These are phyloP conservation scores for Vitis hybrid DNA, from an alignment of 177 flowering plant genomes.

Conservation along the genomic window DNA sequence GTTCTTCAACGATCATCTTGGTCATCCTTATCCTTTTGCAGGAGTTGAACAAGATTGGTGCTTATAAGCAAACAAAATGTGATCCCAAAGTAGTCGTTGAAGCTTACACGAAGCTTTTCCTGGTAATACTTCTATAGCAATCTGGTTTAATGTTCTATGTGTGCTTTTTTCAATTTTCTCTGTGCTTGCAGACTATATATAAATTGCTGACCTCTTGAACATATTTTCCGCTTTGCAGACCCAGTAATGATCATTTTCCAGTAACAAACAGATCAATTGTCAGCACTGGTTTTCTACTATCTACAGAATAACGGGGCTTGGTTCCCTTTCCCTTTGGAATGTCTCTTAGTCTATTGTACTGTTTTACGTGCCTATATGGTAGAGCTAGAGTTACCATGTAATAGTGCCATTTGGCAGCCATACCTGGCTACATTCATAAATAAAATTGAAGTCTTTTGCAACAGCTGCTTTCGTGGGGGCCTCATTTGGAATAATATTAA, in stretches of 20 bases:
- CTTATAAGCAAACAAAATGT: constrained; percentile 48
- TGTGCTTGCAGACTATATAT: not conserved
- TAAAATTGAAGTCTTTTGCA: too few relatives aligned
- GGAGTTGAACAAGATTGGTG: constrained; percentile 76
- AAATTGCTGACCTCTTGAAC: not conserved
- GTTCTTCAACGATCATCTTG: not conserved
- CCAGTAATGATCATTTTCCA: not conserved
- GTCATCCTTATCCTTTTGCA: constrained; percentile 21
- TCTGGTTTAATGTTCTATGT: not conserved
- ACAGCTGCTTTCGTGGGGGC: too few relatives aligned
- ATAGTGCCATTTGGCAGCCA: too few relatives aligned
- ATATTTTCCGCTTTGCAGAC: constrained; percentile 8
- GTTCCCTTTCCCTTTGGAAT: too few relatives aligned
- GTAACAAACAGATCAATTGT: constrained; percentile 3
- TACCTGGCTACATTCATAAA: too few relatives aligned
- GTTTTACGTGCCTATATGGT: too few relatives aligned
- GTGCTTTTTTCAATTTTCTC: not conserved
- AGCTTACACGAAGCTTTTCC: constrained; percentile 35
- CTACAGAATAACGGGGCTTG: not conserved
- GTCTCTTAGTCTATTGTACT: too few relatives aligned
- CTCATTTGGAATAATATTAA: too few relatives aligned
- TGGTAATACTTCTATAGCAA: constrained; percentile 31
- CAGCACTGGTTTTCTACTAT: not conserved
- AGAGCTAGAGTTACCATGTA: too few relatives aligned
- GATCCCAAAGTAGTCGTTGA: constrained; percentile 50